Evolutionary conservation across 1,284 basidiomycete species (phyloP).

Genomic region (Microstroma glucosiphilum): DNA sequence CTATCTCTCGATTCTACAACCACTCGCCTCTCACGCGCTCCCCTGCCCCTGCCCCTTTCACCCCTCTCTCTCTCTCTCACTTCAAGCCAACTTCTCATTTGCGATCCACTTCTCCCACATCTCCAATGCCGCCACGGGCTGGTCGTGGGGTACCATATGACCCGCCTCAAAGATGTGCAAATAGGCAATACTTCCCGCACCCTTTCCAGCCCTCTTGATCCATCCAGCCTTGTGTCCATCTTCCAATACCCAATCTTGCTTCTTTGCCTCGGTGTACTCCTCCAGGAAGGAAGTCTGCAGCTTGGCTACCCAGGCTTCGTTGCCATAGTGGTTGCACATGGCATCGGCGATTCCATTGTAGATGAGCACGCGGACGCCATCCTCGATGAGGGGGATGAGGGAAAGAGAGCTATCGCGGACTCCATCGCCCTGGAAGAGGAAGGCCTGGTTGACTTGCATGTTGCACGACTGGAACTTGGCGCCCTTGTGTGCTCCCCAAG

Average conservation of each 20-base stretch:
- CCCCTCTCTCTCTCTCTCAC: too few relatives aligned
- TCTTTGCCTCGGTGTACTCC: slow-evolving; percentile 36
- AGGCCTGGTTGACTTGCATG: slow-evolving; percentile 61
- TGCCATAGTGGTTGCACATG: slow-evolving; percentile 43
- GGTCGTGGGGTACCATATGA: slow-evolving; percentile 62
- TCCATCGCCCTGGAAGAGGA: slow-evolving; percentile 68
- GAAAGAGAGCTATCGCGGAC: slow-evolving; percentile 67
- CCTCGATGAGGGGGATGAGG: slow-evolving; percentile 68
- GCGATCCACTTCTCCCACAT: slow-evolving; percentile 59
- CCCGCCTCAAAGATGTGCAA: slow-evolving; percentile 34
- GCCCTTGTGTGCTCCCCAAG: slow-evolving; percentile 64
- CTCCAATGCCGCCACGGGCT: slow-evolving; percentile 66
- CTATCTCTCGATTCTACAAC: too few relatives aligned
- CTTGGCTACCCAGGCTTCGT: slow-evolving; percentile 39
- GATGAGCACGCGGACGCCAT: slow-evolving; percentile 68
- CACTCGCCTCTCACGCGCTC: too few relatives aligned
- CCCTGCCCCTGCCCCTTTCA: neutral
- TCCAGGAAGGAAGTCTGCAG: slow-evolving; percentile 35
- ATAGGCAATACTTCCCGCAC: slow-evolving; percentile 39
- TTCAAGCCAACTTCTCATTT: slow-evolving; percentile 54
- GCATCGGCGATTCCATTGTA: slow-evolving; percentile 81
- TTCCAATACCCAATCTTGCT: slow-evolving; percentile 25
- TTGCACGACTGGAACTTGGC: slow-evolving; percentile 60
- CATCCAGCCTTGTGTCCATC: slow-evolving; percentile 31
- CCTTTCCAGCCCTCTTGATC: slow-evolving; percentile 37